Evolutionary conservation across 805 yeast species (phyloP).

Genomic region (Ogataea dorogensis): DNA sequence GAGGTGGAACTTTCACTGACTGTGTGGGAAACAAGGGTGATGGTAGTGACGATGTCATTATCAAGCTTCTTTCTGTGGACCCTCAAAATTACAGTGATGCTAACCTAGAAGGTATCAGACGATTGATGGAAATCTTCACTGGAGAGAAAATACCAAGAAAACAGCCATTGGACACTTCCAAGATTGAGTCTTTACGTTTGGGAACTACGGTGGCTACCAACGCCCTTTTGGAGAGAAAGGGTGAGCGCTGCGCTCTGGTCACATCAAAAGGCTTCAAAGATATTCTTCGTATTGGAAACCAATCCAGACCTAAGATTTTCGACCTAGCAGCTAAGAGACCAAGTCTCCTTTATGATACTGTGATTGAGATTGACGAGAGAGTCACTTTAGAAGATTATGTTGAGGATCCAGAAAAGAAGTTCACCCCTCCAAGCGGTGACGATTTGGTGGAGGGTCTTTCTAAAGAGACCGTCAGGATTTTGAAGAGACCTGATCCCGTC

Average conservation of each 20-base stretch:
- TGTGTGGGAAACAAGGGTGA: conserved; percentile 53
- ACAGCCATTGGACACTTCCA: conserved; percentile 56
- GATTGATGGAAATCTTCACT: conserved; percentile 63
- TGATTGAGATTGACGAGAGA: conserved; percentile 85
- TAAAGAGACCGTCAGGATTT: conserved; percentile 63
- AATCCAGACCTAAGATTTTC: conserved; percentile 86
- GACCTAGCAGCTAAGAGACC: conserved; percentile 75
- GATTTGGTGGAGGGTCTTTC: conserved; percentile 55
- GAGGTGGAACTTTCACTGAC: conserved; percentile 95
- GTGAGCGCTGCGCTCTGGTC: conserved; percentile 79
- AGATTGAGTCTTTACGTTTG: conserved; percentile 71
- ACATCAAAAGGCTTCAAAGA: conserved; percentile 91
- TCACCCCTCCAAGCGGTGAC: conserved; percentile 29
- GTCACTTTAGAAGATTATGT: conserved; percentile 79
- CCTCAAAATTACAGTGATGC: conserved; percentile 88
- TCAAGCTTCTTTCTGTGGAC: conserved; percentile 84
- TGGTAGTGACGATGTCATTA: conserved; percentile 57
- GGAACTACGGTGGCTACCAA: conserved; percentile 97
- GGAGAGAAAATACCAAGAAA: conserved; percentile 56
- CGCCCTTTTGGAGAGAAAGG: conserved; percentile 89
- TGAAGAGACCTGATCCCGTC: conserved; percentile 47
- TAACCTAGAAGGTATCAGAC: conserved; percentile 85
- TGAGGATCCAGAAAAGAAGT: conserved; percentile 58
- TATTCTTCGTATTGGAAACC: conserved; percentile 81
- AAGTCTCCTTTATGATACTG: conserved; percentile 67